Conservation (phyloP, 495 filamentous ascomycete genomes). For the Xylaria flabelliformis region DNA sequence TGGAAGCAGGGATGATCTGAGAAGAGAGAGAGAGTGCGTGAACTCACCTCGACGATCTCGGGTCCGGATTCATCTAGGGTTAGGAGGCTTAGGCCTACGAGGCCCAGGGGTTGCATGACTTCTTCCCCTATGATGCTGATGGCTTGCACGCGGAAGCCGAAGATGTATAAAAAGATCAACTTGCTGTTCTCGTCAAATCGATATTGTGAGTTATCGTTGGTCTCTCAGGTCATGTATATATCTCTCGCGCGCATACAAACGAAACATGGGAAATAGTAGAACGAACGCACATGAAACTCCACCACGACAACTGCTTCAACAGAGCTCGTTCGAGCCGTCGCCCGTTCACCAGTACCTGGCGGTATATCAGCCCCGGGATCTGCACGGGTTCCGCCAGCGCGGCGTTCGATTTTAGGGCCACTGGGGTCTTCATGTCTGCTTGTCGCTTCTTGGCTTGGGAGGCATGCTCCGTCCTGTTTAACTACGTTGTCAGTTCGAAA, state of each 20-base stretch:
- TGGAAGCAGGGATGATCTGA: neutral
- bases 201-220: neutral
- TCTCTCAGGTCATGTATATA: neutral
- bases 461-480: slow-evolving; percentile 70
- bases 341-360: slow-evolving; percentile 75
- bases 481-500: slow-evolving; percentile 19
- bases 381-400: slow-evolving; percentile 54
- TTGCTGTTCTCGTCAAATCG: slow-evolving; percentile 53
- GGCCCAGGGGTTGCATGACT: slow-evolving; percentile 71
- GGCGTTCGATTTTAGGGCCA: slow-evolving; percentile 49
- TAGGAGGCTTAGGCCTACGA: slow-evolving; percentile 69
- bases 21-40: neutral
- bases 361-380: slow-evolving; percentile 66
- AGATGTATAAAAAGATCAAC: slow-evolving; percentile 62
- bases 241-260: neutral
- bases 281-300: slow-evolving; percentile 62
- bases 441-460: slow-evolving; percentile 71
- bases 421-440: slow-evolving; percentile 45
- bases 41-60: slow-evolving; percentile 63
- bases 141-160: slow-evolving; percentile 71
- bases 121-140: slow-evolving; percentile 69
- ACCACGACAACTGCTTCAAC: slow-evolving; percentile 70
- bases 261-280: neutral
- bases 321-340: slow-evolving; percentile 71
- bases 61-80: slow-evolving; percentile 66